Base-by-base conservation (phyloP, 2,329 filamentous ascomycete species). In the Nemania bipapillata region DNA sequence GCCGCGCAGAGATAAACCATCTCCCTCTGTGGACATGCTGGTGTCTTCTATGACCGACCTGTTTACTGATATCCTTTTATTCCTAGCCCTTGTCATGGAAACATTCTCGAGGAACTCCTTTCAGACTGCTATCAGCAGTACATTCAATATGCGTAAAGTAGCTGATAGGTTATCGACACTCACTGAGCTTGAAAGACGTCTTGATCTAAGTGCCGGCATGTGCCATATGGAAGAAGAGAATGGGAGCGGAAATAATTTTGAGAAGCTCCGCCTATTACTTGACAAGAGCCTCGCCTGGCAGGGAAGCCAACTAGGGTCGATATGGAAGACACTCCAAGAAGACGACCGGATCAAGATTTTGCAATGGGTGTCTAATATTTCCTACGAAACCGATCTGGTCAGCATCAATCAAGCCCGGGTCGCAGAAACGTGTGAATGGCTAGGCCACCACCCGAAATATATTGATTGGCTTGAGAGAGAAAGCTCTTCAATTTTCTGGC, bases 341-440 rank as follows among this genome's bases (percentile, higher is more conserved):
- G 35, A 57, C 26, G 50, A 63, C 24, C 12, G 32, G 17, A 17
- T 56, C 22, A 57, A 57, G 15, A 64, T 58, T 26, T 20, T 64
- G 5, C 53, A 50, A 17, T 64, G 61, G 61, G 15, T 65, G 40
- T 65, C 62, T 1, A 32, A 12, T 2, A 53, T 65, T n/a, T n/a
- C 40, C 9, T 65, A 65, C 9, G 62, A 50, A n/a, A 47, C 40
- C 7, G 62, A 58, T n/a, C 45, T 59, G 28, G 26, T 6, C 40
- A 52, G 15, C 20, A n/a, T 45, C 42, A 50, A 53, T 37, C 32
- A 50, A 20, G 28, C 15, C 2, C 40, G 42, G 5, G 12, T 59
- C 6, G 30, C 12, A 50, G 42, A 45, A 32, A 61, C 64, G 15
- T 54, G 64, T 37, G 56, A 62, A 7, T 66, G 64, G 64, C n/a